These are phyloP conservation scores for Eucommia ulmoides DNA, from an alignment of 257 asterid species.

Conservation along the genomic window DNA sequence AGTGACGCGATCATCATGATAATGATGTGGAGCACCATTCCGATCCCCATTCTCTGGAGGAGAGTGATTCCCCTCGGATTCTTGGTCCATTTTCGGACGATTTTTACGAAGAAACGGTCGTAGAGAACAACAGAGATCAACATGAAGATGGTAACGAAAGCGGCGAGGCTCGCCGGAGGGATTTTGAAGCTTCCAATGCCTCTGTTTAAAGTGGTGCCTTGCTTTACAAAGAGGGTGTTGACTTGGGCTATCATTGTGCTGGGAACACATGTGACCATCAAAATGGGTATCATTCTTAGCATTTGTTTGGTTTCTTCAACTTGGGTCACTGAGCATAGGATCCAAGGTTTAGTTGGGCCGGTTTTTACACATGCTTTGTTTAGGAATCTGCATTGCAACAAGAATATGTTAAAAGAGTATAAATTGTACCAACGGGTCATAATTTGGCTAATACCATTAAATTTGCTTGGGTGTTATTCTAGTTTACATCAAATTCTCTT, in stretches of 20 bases:
- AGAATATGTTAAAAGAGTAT: background rate
- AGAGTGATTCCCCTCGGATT: constrained; percentile 11
- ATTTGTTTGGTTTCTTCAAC: constrained; percentile 85
- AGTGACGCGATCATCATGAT: constrained; percentile 59
- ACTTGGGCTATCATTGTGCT: background rate
- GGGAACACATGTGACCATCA: constrained; percentile 12
- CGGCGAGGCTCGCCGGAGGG: background rate
- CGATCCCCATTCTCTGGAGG: constrained; percentile 82
- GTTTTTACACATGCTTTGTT: constrained; percentile 65
- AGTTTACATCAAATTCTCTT: background rate
- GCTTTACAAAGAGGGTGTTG: background rate
- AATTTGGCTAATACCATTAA: background rate
- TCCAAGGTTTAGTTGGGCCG: constrained; percentile 48
- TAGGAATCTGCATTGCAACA: constrained; percentile 59
- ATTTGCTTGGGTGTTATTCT: background rate
- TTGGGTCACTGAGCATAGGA: constrained; percentile 63
- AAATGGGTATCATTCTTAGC: constrained; percentile 63
- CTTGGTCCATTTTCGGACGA: background rate
- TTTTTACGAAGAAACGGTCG: background rate
- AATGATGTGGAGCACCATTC: constrained; percentile 45
- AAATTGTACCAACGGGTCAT: background rate
- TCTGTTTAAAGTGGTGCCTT: background rate
- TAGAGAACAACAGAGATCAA: background rate
- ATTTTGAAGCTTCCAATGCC: background rate
- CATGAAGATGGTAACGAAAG: background rate